Conservation (phyloP, 192 early-diverging fungal species). For the Coemansia sp. region DNA sequence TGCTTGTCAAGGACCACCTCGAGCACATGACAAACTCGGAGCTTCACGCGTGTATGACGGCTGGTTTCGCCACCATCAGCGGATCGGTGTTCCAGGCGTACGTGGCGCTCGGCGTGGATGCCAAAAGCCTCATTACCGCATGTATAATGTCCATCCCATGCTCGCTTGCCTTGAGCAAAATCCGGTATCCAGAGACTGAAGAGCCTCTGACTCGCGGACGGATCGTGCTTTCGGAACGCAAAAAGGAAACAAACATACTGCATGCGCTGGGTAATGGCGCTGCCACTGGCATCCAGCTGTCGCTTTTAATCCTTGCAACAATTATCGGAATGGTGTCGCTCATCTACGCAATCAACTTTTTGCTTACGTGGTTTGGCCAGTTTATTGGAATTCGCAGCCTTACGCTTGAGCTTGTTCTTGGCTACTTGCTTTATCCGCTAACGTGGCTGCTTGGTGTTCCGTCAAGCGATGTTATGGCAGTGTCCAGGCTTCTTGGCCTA, state of each 20-base stretch:
- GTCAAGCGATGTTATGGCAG: conserved; percentile 50
- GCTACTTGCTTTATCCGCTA: conserved; percentile 74
- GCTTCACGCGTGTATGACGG: conserved; percentile 80
- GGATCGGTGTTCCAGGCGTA: conserved; percentile 80
- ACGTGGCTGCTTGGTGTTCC: conserved; percentile 70
- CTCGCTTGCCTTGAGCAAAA: conserved; percentile 77
- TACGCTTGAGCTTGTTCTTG: conserved; percentile 65
- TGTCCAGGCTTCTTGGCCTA: conserved; percentile 65
- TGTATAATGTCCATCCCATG: conserved; percentile 92
- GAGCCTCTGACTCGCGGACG: conserved; percentile 67
- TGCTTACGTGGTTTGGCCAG: conserved; percentile 69
- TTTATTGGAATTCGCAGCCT: conserved; percentile 58
- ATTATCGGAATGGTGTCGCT: conserved; percentile 75
- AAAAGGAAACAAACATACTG: conserved; percentile 70
- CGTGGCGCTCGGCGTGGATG: conserved; percentile 65
- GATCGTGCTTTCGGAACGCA: conserved; percentile 57
- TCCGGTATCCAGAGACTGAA: conserved; percentile 78
- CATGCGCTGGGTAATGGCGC: conserved; percentile 84
- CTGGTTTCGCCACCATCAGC: conserved; percentile 88
- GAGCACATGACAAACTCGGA: conserved; percentile 82
- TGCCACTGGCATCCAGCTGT: conserved; percentile 74
- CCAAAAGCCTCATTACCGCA: conserved; percentile 69
- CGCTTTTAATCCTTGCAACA: conserved; percentile 71
- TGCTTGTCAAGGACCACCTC: conserved; percentile 79
- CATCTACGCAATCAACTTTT: conserved; percentile 65